Evolutionary conservation across 306 rosid genomes (phyloP).

Genomic region (Quercus aquifolioides): DNA sequence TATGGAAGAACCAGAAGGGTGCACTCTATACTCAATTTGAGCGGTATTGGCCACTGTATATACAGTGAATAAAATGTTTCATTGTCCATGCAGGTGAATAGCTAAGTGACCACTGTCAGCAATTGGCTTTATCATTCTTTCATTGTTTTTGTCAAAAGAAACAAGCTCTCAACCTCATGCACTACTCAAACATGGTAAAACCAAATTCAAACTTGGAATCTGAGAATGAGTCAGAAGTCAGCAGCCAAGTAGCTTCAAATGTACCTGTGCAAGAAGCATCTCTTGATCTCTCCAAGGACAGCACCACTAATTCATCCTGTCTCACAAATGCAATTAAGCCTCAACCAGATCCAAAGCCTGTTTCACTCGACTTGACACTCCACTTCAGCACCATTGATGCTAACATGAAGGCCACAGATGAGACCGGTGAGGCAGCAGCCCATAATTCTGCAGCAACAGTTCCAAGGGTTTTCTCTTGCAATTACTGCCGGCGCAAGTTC

Average conservation of each 20-base stretch:
- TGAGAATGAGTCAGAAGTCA: constrained; percentile 40
- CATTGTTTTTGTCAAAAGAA: constrained; percentile 17
- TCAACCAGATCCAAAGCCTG: constrained; percentile 29
- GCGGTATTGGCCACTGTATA: not conserved
- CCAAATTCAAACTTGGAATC: constrained; percentile 60
- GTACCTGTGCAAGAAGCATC: constrained; percentile 39
- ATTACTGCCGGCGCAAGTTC: constrained; percentile 82
- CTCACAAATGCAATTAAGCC: constrained; percentile 40
- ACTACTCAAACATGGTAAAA: constrained; percentile 43
- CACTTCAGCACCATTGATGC: constrained; percentile 38
- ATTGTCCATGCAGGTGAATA: constrained; percentile 34
- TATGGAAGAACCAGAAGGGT: not conserved
- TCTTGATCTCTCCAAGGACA: constrained; percentile 48
- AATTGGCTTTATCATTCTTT: constrained; percentile 15
- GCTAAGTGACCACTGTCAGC: constrained; percentile 10
- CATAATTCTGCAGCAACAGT: constrained; percentile 30
- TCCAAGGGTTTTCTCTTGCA: constrained; percentile 81
- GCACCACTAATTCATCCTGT: constrained; percentile 48
- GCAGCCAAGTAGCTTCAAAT: constrained; percentile 47
- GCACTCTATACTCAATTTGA: not conserved
- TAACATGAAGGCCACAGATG: constrained; percentile 41
- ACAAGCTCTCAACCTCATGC: constrained; percentile 15
- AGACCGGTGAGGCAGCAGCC: constrained; percentile 38
- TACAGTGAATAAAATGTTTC: constrained; percentile 13
- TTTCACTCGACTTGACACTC: constrained; percentile 66